Evolutionary conservation across 2,329 filamentous ascomycete species (phyloP).

Genomic region (Calcarisporium arbuscula): DNA sequence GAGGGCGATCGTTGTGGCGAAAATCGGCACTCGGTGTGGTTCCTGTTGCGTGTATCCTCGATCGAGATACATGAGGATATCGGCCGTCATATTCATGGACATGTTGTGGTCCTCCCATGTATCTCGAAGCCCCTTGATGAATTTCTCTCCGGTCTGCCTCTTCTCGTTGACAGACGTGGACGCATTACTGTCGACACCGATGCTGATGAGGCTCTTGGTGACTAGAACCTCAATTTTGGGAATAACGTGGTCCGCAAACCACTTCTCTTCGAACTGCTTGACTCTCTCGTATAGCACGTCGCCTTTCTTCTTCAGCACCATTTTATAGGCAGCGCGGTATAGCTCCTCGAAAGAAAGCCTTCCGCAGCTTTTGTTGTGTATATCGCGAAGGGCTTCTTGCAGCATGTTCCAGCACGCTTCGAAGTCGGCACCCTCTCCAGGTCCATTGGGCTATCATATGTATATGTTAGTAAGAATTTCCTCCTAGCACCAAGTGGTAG

Average conservation of each 20-base stretch:
- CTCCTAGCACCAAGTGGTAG: no score
- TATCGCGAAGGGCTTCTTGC: constrained; percentile 71
- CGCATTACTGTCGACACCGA: constrained; percentile 49
- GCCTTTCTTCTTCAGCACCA: constrained; percentile 84
- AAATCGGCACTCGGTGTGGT: constrained; percentile 67
- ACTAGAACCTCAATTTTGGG: constrained; percentile 65
- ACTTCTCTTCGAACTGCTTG: constrained; percentile 71
- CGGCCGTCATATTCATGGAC: constrained; percentile 93
- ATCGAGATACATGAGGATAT: constrained; percentile 97
- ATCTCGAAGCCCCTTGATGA: constrained; percentile 67
- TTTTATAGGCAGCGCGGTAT: constrained; percentile 89
- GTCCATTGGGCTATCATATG: constrained; percentile 22
- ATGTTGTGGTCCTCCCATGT: constrained; percentile 86
- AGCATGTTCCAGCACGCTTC: constrained; percentile 79
- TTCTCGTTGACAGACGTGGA: constrained; percentile 70
- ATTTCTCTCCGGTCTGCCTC: constrained; percentile 72
- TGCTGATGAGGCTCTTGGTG: constrained; percentile 56
- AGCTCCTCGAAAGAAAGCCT: constrained; percentile 89
- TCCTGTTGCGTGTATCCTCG: constrained; percentile 69
- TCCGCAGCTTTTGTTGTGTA: constrained; percentile 88
- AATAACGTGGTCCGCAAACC: constrained; percentile 71
- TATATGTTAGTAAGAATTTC: constrained; percentile 17
- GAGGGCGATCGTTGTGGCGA: constrained; percentile 74
- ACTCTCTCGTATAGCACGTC: constrained; percentile 75
- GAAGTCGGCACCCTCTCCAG: constrained; percentile 65